Evolutionary conservation across 1,284 basidiomycete species (phyloP), one percentile per base, ranked within the genome.

Genomic region (Moesziomyces globuligerus): DNA sequence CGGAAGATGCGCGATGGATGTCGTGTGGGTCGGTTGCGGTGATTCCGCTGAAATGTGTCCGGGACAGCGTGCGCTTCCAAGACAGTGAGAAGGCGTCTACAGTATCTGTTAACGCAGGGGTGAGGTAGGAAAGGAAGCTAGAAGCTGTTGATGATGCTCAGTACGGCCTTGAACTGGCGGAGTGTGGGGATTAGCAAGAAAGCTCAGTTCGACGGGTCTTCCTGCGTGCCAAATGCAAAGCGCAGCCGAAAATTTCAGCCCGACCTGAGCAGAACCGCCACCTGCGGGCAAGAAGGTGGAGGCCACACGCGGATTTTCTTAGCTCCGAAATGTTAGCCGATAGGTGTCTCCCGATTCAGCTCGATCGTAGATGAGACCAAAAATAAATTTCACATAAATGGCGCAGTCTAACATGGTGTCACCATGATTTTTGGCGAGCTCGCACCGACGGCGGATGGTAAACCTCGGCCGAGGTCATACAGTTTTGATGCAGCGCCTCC

Each of bases 221-320:
- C 29, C 32, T 34, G 32, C 32, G 32, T 17, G 11, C 7, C 32
- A 17, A 17, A 17, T 34, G 32, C 32, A 34, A 17, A 34, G 32
- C 32, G 32, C 40, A 40, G 45, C 60, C 48, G 49, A 64, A 57
- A 65, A 47, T 48, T 49, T 65, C 58, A 40, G 25, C 15, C 32
- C 32, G 24, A 32, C 21, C 32, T 49, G 23, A 28, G 32, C 32
- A 34, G 32, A 34, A 34, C 32, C 32, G 32, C 32, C 32, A 34
- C 32, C 32, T 17, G 17, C 15, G 4, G 32, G 32, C 60, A 45
- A 4, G 8, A 6, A 56, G 49, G 61, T 65, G 61, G 61, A 65
- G 55, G 61, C 38, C 47, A 29, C 21, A 21, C 7, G 29, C 29
- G 25, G 32, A 36, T 41, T 34, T 62, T 28, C 32, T 37, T 34